Conservation (phyloP, 2,329 filamentous ascomycete species). For the Teratosphaeria pseudoeucalypti region DNA sequence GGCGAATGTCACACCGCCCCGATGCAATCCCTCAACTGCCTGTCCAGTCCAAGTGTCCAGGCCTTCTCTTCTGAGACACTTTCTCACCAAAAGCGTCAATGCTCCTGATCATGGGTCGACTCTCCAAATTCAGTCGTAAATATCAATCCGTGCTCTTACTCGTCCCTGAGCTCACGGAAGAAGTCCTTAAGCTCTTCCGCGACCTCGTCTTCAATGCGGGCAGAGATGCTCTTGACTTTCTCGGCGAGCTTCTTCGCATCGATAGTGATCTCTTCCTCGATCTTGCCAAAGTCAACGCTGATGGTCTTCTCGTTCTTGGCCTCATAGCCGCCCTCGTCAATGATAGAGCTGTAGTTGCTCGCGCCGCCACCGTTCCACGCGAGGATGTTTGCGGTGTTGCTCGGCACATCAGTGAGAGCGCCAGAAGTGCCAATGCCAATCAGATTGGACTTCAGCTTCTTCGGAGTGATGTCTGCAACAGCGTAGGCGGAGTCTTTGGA, state of each 20-base stretch:
- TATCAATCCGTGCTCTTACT: neutral
- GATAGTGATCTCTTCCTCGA: slow-evolving; percentile 35
- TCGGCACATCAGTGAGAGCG: slow-evolving; percentile 70
- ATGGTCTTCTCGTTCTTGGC: slow-evolving; percentile 16
- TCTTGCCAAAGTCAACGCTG: slow-evolving; percentile 27
- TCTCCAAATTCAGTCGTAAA: neutral
- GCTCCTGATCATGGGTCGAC: neutral
- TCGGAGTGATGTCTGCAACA: slow-evolving; percentile 78
- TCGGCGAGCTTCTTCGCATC: slow-evolving; percentile 25
- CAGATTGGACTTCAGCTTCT: slow-evolving; percentile 84
- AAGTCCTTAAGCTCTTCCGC: slow-evolving; percentile 9
- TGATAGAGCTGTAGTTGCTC: slow-evolving; percentile 62
- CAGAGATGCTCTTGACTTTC: slow-evolving; percentile 33
- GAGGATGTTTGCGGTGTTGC: slow-evolving; percentile 83
- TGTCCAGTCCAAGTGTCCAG: neutral
- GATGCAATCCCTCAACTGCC: neutral
- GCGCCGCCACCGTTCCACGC: slow-evolving; percentile 98
- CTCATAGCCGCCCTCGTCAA: slow-evolving; percentile 29
- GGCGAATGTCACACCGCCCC: neutral
- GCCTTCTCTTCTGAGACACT: neutral
- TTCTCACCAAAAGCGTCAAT: neutral
- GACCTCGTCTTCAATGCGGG: slow-evolving; percentile 34
- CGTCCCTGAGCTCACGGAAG: slow-evolving; percentile 4
- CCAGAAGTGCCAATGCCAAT: slow-evolving; percentile 72
- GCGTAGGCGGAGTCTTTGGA: slow-evolving; percentile 81